Percentiles rank a stretch among this genome's conserved stretches.
phyloP scores from a whole-genome alignment of 2,329 filamentous ascomycete genomes.

The Cryphonectria naterciae region DNA sequence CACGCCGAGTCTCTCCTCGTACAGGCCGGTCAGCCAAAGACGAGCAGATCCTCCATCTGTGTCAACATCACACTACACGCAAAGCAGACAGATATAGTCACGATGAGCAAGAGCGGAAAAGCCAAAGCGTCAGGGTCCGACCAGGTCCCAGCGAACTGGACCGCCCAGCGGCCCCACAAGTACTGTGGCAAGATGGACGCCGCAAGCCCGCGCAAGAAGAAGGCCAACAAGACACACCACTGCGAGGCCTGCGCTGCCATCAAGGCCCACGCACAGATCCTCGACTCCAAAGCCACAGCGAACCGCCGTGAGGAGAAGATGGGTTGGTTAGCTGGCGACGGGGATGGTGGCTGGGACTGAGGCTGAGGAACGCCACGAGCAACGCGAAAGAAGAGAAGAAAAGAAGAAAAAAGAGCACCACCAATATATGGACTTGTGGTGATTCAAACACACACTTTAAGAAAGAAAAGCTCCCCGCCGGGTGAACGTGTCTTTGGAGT shows the following conservation, averaged over 20 bases:
- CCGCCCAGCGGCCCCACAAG: slow-evolving; percentile 25
- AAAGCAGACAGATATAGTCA: slow-evolving; percentile 14
- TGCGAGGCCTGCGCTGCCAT: slow-evolving; percentile 26
- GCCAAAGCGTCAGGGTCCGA: slow-evolving; percentile 12
- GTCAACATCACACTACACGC: not conserved
- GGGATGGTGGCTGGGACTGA: not conserved
- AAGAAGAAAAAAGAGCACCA: not conserved
- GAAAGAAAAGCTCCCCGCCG: not conserved
- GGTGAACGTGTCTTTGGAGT: not conserved
- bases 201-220: slow-evolving; percentile 25
- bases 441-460: too few relatives aligned
- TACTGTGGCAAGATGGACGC: slow-evolving; percentile 29
- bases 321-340: slow-evolving; percentile 23
- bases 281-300: slow-evolving; percentile 21
- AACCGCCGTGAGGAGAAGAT: slow-evolving; percentile 28
- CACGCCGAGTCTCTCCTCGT: too few relatives aligned
- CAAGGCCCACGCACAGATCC: slow-evolving; percentile 22
- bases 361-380: not conserved
- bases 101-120: slow-evolving; percentile 32
- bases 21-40: too few relatives aligned
- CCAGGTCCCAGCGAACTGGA: slow-evolving; percentile 24
- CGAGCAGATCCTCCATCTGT: too few relatives aligned
- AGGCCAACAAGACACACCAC: slow-evolving; percentile 29
- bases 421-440: not conserved
- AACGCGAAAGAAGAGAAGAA: not conserved